A percentile compares a stretch with the other conserved stretches of the same genome.
Evolutionary conservation across 2,329 filamentous ascomycete genomes (phyloP).

Genomic region (Nothomitra cinnamomea): DNA sequence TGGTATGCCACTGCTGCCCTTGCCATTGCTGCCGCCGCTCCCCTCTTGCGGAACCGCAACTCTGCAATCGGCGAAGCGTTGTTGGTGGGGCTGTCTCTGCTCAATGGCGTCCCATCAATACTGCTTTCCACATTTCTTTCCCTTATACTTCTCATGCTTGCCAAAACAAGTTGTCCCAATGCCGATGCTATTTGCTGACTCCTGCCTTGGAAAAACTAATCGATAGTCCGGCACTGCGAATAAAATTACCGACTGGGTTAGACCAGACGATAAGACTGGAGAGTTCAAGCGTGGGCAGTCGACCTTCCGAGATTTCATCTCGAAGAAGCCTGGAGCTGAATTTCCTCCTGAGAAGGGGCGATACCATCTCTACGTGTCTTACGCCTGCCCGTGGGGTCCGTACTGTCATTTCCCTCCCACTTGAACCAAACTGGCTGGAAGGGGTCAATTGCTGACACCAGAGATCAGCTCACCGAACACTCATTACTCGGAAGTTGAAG

Average conservation of each 20-base stretch:
- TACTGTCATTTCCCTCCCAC: conserved; percentile 1
- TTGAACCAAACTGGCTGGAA: background rate
- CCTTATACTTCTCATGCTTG: too few species aligned
- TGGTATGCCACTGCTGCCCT: background rate
- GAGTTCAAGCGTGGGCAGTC: conserved; percentile 86
- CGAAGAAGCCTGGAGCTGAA: conserved; percentile 48
- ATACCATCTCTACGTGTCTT: conserved; percentile 90
- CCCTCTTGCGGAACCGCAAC: background rate
- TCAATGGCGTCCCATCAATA: too few species aligned
- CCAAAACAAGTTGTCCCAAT: too few species aligned
- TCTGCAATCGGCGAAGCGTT: too few species aligned
- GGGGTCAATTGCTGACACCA: background rate
- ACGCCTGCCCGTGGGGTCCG: conserved; percentile 76
- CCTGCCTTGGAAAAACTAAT: too few species aligned
- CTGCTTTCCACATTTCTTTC: too few species aligned
- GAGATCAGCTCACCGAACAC: conserved; percentile 53
- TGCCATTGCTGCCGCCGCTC: background rate
- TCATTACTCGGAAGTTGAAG: conserved; percentile 82
- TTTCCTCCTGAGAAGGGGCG: conserved; percentile 76
- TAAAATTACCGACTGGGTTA: conserved; percentile 72
- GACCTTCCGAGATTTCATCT: conserved; percentile 68
- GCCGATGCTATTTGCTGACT: too few species aligned
- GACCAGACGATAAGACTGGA: conserved; percentile 57
- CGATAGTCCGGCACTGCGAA: conserved; percentile 11
- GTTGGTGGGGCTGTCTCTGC: too few species aligned